Base-by-base conservation (phyloP, 2,329 filamentous ascomycete genomes). In the Pyricularia sp. region DNA sequence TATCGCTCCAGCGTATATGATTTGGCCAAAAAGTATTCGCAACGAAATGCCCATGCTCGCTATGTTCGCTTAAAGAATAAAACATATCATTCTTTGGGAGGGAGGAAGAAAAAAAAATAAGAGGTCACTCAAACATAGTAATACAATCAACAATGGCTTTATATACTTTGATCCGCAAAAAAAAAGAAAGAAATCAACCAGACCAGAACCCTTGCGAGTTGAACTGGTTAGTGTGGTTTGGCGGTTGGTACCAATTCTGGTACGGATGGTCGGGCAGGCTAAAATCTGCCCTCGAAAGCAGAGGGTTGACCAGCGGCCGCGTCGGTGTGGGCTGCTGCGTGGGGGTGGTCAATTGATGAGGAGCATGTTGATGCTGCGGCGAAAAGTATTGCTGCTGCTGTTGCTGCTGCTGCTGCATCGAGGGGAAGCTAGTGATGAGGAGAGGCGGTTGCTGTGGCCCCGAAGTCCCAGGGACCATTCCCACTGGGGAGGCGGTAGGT, bases 221-320 rank as follows among this genome's bases (percentile, higher is more conserved):
- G 16, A 66, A 68, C 19, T 65, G 31, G 4, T 60, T 65, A 26
- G 67, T 65, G 30, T 68, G 66, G 28, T 83, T 88, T 1, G 90
- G 89, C 44, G 89, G 87, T 67, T 91, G 87, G 70, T 93, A 96
- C 75, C 88, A 88, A 63, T 87, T 86, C 72, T 91, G 88, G 71
- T 94, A 96, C 1, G 91, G 90, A 75, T 93, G 90, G 68, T 91
- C 87, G 4, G 89, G 88, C 69, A 88, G 79, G 28, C 81, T 88
- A 73, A 94, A 94, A 72, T 94, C 89, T 1, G 89, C 90, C 61
- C 70, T 67, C 28, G 84, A 85, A 69, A 88, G 82, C 53, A 93
- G 75, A 1, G 90, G 90, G 70, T 93, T 93, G 6, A 88, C 73
- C 13, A 78, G 78, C 22, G 78, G 75, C 70, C 72, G 57, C 35